Percentiles rank a stretch among this genome's conserved stretches.
phyloP scores from a whole-genome alignment of 2,329 filamentous ascomycete genomes.

The Trichophyton simii region DNA sequence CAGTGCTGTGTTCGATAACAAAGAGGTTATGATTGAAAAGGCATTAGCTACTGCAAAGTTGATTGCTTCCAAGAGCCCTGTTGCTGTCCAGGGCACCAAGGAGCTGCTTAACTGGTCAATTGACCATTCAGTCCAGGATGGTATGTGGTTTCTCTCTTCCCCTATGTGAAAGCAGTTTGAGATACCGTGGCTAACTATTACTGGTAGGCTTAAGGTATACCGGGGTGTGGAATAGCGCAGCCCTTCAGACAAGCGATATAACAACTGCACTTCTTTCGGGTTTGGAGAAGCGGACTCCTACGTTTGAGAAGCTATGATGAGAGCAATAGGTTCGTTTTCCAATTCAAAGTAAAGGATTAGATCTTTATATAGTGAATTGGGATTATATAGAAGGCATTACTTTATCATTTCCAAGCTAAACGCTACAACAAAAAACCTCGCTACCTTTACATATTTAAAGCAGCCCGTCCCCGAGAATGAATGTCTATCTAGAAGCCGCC shows the following conservation, averaged over 20 bases:
- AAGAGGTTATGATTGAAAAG: slow-evolving; percentile 49
- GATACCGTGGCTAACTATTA: background rate
- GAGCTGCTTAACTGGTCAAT: slow-evolving; percentile 70
- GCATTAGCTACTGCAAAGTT: slow-evolving; percentile 51
- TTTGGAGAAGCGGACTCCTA: slow-evolving; percentile 64
- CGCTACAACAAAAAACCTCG: background rate
- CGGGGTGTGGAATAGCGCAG: slow-evolving; percentile 72
- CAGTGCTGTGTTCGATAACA: slow-evolving; percentile 32
- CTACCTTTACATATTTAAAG: background rate
- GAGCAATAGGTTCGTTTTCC: background rate
- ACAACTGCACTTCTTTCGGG: slow-evolving; percentile 61
- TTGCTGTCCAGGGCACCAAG: slow-evolving; percentile 80
- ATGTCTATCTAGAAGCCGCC: background rate
- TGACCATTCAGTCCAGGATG: slow-evolving; percentile 65
- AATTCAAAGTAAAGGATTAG: background rate
- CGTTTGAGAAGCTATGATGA: slow-evolving; percentile 65
- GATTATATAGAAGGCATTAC: background rate
- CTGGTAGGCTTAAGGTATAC: slow-evolving; percentile 62
- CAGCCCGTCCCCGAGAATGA: background rate
- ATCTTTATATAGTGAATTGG: background rate
- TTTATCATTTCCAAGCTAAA: background rate
- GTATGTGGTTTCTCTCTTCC: slow-evolving; percentile 34
- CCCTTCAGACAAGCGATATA: slow-evolving; percentile 70
- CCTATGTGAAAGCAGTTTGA: background rate
- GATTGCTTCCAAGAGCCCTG: slow-evolving; percentile 70